These are phyloP conservation scores for Diophrys appendiculata DNA, from an alignment of 73 alveolate species.

Conservation along the genomic window DNA sequence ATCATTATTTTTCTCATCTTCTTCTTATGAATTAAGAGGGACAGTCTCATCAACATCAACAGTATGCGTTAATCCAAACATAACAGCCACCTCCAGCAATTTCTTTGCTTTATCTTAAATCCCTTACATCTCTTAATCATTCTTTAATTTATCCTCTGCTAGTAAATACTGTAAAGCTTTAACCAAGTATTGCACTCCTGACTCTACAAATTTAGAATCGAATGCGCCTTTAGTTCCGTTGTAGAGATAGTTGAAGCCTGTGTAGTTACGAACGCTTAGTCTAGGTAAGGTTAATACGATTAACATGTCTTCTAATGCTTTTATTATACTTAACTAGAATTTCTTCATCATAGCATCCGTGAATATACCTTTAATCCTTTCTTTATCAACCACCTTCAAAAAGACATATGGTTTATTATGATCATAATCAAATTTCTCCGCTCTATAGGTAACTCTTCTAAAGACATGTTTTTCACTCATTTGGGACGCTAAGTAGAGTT, in stretches of 20 bases:
- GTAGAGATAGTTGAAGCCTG: slow-evolving; percentile 5
- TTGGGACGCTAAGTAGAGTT: not conserved
- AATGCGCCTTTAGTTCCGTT: slow-evolving; percentile 25
- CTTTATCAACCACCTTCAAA: slow-evolving; percentile 3
- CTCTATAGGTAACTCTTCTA: not conserved
- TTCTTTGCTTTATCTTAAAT: not conserved
- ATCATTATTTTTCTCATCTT: slow-evolving; percentile 6
- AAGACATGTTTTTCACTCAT: slow-evolving; percentile 1
- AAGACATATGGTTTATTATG: not conserved
- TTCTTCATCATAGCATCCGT: not conserved
- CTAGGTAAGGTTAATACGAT: slow-evolving; percentile 20
- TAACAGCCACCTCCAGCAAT: not conserved
- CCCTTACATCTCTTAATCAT: not conserved
- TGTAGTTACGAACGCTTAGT: slow-evolving; percentile 3
- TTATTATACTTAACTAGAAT: not conserved
- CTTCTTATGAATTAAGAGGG: not conserved
- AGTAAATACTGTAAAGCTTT: slow-evolving; percentile 1
- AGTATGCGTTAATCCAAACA: not conserved
- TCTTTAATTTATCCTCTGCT: not conserved
- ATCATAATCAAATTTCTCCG: not conserved
- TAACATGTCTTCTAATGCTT: slow-evolving; percentile 14
- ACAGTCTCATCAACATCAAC: not conserved
- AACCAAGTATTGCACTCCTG: slow-evolving; percentile 10
- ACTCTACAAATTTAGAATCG: slow-evolving; percentile 10
- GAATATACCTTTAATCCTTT: slow-evolving; percentile 18